Base-by-base conservation (phyloP, 345 rosid genomes). In the Syzygium grande region DNA sequence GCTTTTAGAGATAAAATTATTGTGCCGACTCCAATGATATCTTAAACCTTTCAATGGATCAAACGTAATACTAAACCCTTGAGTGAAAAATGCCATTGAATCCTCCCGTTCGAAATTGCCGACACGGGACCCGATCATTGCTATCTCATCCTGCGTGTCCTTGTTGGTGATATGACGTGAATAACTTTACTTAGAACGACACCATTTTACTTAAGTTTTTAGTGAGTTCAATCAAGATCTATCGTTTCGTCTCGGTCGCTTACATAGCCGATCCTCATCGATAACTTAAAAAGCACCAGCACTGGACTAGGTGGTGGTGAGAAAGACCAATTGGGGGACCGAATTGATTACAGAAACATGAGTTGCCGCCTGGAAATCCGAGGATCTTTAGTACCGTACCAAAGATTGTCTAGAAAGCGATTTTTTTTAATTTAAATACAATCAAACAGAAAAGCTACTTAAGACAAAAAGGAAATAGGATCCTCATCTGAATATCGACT, bases 231-330 rank as follows among this genome's bases (percentile, higher is more conserved):
- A n/a, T 5, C 14, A 4, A 68, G 46, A 68, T 23, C 2, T 17
- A 9, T 11, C 12, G 4, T 68, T 65, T 34, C 13, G 2, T 17
- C 22, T 17, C 23, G 2, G 3, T 68, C 3, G 22, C 23, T 68
- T 10, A 15, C 2, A 0, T 4, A 30, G 11, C 7, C 46, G 7
- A 65, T 34, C 16, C 41, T 4, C 2, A 0, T 30, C 11, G 21
- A 68, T 17, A 68, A 68, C 25, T 68, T 9, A 17, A 9, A 68
- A 68, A 17, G 79, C 12, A 0, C 79, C 79, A 27, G 46, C 46
- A 43, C 7, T 43, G 46, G 7, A 43, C 46, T 43, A 43, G 46
- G 46, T 5, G 46, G 46, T 43, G 46, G 46, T 6, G 46, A 43
- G 46, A 43, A 43, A 43, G 46, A 43, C 46, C 46, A 43, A 43